Evolutionary conservation across 192 early-diverging fungal genomes (phyloP), one percentile per base, ranked within the genome.

Genomic region (Gaertneriomyces semiglobifer): DNA sequence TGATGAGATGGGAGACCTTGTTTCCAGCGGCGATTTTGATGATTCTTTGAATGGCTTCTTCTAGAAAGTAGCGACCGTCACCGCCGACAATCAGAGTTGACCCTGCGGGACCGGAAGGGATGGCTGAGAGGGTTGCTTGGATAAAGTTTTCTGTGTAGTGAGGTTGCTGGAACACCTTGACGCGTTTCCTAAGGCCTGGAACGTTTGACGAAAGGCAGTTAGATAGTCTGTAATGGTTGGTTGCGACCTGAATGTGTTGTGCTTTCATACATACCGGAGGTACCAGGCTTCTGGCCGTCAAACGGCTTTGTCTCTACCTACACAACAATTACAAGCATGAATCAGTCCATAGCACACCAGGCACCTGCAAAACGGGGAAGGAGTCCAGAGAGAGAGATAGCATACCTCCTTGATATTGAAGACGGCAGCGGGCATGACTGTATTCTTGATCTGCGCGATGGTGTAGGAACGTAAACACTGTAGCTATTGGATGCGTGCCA

Each of bases 121-220:
- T 94, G 38, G 79, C 75, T 0, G 70, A 77, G 41, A 98, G 84
- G 51, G 88, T 95, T 47, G 90, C 86, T 79, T 96, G 94, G 53
- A 98, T 81, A 79, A 98, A 98, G 88, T 93, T 94, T 74, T 96
- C 93, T 25, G 94, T 95, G 82, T 98, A 98, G 79, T 94, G 78
- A 46, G 74, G 77, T 74, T 98, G 93, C 82, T 96, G 86, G 76
- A 98, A 98, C 57, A 97, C 88, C 75, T 88, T 93, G 69, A 95
- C 93, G 56, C 93, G 89, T 78, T 98, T 98, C 74, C 95, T 89
- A 38, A 98, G 88, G 46, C 95, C 95, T 69, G 86, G 19, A 52
- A 16, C 39, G 25, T 54, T 39, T n/a, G 2, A 40, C n/a, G 69
- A 4, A 44, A 39, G 16, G 7, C 39, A 39, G 7, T 53, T 25